Conservation (phyloP, 257 asterid species). For the Nicotiana paniculata region DNA sequence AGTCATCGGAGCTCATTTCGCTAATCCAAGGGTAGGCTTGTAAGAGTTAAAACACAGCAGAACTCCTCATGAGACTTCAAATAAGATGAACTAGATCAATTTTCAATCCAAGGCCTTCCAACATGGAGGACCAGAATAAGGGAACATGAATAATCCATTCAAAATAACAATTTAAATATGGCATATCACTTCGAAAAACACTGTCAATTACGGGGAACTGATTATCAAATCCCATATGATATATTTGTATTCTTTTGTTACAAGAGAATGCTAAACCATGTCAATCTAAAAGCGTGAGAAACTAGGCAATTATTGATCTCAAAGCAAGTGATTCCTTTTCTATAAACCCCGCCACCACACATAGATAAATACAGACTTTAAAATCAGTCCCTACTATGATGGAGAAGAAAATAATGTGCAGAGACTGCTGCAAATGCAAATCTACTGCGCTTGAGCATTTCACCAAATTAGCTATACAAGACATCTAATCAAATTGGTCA, state of each 20-base stretch:
- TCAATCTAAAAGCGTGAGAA: background rate
- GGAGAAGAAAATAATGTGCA: background rate
- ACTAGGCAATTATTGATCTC: background rate
- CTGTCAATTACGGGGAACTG: background rate
- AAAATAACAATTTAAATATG: background rate
- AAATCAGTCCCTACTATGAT: background rate
- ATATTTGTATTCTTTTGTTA: background rate
- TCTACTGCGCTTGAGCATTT: background rate
- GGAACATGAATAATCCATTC: background rate
- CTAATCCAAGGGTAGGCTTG: background rate
- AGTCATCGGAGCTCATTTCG: background rate
- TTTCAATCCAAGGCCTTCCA: background rate
- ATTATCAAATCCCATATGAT: background rate
- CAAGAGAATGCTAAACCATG: background rate
- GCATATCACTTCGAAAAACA: background rate
- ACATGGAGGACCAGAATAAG: background rate
- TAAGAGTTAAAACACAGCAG: background rate
- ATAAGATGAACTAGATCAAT: background rate
- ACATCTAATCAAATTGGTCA: background rate
- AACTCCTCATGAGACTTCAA: background rate
- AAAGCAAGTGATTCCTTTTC: background rate
- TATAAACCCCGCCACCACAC: background rate
- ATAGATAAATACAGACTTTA: background rate
- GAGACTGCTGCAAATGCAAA: background rate
- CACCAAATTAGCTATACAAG: background rate